phyloP scores from a whole-genome alignment of 352 stramenopile genomes.

The Phytophthora tentaculata region DNA sequence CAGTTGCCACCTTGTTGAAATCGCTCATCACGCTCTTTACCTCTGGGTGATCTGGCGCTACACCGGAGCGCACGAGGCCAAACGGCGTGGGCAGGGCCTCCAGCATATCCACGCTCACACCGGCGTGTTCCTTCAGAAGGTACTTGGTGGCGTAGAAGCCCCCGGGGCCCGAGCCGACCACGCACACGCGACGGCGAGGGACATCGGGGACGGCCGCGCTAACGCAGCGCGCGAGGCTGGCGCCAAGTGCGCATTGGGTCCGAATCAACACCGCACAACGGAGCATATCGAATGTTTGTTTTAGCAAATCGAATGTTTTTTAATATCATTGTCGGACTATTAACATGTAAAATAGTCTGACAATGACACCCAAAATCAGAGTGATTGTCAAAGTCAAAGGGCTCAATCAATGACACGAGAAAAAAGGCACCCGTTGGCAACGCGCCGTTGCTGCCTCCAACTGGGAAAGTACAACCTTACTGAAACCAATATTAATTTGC shows the following conservation, averaged over 20 bases:
- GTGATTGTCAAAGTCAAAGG: no score
- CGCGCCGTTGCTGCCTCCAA: no score
- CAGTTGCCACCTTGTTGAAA: constrained; percentile 92
- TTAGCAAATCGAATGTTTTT: no score
- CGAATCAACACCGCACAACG: constrained; percentile 5
- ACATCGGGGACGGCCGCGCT: constrained; percentile 15
- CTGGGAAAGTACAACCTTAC: no score
- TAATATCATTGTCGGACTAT: no score
- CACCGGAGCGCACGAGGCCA: constrained; percentile 96
- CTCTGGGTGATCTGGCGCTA: constrained; percentile 98
- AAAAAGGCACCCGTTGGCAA: no score
- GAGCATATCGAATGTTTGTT: constrained; percentile 5
- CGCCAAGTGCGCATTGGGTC: neutral
- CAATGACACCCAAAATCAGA: no score
- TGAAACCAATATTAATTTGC: no score
- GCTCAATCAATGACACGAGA: constrained; percentile 9
- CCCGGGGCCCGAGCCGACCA: constrained; percentile 90
- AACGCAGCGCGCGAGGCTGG: constrained; percentile 16
- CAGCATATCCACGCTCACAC: constrained; percentile 90
- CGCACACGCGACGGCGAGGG: constrained; percentile 71
- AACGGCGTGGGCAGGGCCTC: constrained; percentile 95
- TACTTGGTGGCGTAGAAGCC: constrained; percentile 97
- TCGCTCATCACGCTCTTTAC: constrained; percentile 98
- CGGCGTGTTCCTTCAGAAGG: constrained; percentile 84
- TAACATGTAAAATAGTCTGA: no score